Evolutionary conservation across 192 early-diverging fungal species (phyloP).

Genomic region (Coemansia erecta): DNA sequence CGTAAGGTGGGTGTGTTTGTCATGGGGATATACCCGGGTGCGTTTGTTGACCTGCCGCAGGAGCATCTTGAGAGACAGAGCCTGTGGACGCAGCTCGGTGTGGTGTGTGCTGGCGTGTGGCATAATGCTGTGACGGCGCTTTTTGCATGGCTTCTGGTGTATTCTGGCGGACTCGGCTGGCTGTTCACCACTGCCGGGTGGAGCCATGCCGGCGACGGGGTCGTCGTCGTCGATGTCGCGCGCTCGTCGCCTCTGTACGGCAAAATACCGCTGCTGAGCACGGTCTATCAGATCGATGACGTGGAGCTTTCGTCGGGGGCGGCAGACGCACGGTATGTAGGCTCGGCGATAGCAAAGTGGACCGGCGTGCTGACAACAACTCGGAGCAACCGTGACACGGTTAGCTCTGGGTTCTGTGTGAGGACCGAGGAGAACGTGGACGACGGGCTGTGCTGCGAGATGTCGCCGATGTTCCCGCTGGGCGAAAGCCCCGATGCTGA

Average conservation of each 20-base stretch:
- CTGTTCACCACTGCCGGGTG: constrained; percentile 18
- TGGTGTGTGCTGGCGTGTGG: constrained; percentile 48
- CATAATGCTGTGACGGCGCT: constrained; percentile 36
- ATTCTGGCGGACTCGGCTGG: constrained; percentile 18
- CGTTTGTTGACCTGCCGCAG: constrained; percentile 38
- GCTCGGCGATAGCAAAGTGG: constrained; percentile 27
- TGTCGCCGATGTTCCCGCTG: constrained; percentile 30
- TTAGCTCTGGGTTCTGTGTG: constrained; percentile 22
- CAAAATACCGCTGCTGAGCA: constrained; percentile 25
- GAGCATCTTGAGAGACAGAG: constrained; percentile 18
- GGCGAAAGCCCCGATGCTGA: constrained; percentile 44
- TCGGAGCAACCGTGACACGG: constrained; percentile 16
- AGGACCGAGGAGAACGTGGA: constrained; percentile 17
- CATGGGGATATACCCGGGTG: constrained; percentile 36
- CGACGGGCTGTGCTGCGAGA: constrained; percentile 50
- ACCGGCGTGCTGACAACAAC: constrained; percentile 26
- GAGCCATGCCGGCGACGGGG: constrained; percentile 12
- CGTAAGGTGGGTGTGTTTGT: constrained; percentile 30
- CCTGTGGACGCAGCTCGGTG: constrained; percentile 12
- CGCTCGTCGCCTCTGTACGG: constrained; percentile 27
- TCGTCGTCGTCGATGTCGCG: constrained; percentile 25
- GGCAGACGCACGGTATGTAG: not conserved
- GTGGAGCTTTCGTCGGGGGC: not conserved
- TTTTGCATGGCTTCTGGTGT: constrained; percentile 24
- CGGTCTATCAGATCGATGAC: constrained; percentile 30